Evolutionary conservation across 2,329 filamentous ascomycete species (phyloP).

Genomic region (Blastomyces silverae): DNA sequence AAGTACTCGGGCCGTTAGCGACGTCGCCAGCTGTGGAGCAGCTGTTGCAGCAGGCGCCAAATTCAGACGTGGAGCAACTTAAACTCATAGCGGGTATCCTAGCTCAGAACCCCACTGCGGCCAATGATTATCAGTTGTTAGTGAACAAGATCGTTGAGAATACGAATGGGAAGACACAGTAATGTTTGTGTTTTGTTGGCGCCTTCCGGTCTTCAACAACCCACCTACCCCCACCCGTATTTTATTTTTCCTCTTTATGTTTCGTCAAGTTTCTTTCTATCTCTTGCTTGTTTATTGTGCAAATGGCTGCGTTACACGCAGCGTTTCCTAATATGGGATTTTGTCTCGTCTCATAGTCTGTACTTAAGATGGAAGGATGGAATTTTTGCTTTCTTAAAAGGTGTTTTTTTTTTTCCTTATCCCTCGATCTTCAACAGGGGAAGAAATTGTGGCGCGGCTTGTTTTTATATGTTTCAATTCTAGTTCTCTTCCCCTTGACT

Average conservation of each 20-base stretch:
- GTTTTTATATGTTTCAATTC: background rate
- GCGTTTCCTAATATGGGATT: background rate
- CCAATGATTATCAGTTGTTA: slow-evolving; percentile 49
- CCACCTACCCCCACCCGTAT: background rate
- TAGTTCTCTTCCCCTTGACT: background rate
- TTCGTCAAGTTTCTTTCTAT: background rate
- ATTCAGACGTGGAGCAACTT: slow-evolving; percentile 66
- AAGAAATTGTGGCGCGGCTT: background rate
- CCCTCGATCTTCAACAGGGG: too few species aligned
- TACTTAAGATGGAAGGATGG: background rate
- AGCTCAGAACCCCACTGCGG: slow-evolving; percentile 57
- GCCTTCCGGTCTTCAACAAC: too few species aligned
- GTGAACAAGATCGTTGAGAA: slow-evolving; percentile 38
- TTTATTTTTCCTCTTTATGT: slow-evolving; percentile 13
- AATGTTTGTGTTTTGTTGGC: background rate
- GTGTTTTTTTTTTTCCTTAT: background rate
- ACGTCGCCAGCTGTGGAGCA: slow-evolving; percentile 61
- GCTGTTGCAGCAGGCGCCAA: slow-evolving; percentile 60
- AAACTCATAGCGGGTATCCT: slow-evolving; percentile 64
- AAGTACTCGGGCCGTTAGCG: slow-evolving; percentile 59
- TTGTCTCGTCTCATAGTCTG: background rate
- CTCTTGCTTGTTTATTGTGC: background rate
- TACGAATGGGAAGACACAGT: slow-evolving; percentile 29
- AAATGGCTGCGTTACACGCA: background rate
- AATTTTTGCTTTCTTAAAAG: background rate